Evolutionary conservation across 1,139 yeast species (phyloP).

Genomic region (Lodderomyces parapsilosis): DNA sequence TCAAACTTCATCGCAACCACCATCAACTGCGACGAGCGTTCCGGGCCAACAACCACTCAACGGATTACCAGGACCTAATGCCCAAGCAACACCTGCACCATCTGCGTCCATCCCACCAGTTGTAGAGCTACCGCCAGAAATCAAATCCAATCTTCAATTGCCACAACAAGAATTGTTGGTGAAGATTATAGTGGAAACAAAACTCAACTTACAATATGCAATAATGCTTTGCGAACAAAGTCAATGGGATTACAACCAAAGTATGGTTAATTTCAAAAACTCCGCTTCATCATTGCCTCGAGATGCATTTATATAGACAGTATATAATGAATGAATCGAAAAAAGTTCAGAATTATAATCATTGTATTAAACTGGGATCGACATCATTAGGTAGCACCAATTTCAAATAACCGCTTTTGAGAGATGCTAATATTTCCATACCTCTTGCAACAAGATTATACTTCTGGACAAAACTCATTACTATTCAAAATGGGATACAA

Average conservation of each 20-base stretch:
- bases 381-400: no score
- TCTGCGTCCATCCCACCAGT: conserved; percentile 32
- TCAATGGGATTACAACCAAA: conserved; percentile 74
- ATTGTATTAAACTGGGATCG: no score
- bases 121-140: conserved; percentile 50
- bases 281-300: conserved; percentile 49
- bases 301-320: conserved; percentile 31
- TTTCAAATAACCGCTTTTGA: not conserved
- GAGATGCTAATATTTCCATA: not conserved
- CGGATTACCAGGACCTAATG: conserved; percentile 22
- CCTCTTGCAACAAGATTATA: not conserved
- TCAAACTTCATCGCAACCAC: conserved; percentile 3
- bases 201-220: conserved; percentile 74
- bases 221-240: conserved; percentile 87
- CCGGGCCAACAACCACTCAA: conserved; percentile 2
- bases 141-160: conserved; percentile 48
- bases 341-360: no score
- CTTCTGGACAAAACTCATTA: not conserved
- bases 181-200: conserved; percentile 69
- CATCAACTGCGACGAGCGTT: not conserved
- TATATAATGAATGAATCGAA: not conserved
- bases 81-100: conserved; percentile 17
- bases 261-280: conserved; percentile 68
- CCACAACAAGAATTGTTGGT: conserved; percentile 66
- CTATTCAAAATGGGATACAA: conserved; percentile 27